Conservation (phyloP, 2,329 filamentous ascomycete genomes). For the Colletotrichum sp. region DNA sequence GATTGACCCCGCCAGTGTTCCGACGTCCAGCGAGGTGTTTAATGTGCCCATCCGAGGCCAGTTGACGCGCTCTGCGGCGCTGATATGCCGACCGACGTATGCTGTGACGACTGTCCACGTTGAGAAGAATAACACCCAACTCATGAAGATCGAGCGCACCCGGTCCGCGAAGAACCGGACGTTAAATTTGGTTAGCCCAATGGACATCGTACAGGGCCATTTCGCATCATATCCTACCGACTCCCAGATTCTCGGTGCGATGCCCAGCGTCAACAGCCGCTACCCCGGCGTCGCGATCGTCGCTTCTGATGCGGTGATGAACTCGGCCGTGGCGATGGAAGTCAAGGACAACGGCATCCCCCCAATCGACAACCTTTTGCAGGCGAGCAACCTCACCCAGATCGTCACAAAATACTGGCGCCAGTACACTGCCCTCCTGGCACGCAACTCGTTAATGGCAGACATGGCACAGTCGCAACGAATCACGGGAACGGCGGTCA, state of each 20-base stretch:
- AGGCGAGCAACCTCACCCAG: constrained; percentile 25
- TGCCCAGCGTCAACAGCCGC: constrained; percentile 13
- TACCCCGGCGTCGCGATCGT: constrained; percentile 30
- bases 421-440: constrained; percentile 38
- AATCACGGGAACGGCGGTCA: constrained; percentile 26
- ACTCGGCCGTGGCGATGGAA: constrained; percentile 33
- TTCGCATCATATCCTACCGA: constrained; percentile 25
- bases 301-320: constrained; percentile 36
- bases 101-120: constrained; percentile 26
- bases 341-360: constrained; percentile 24
- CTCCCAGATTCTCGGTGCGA: constrained; percentile 1
- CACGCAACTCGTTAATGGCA: constrained; percentile 32
- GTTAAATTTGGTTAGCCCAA: constrained; percentile 25
- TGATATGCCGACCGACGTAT: constrained; percentile 32
- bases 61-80: constrained; percentile 27
- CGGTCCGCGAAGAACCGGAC: neutral
- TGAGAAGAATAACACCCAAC: constrained; percentile 24
- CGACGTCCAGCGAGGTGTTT: neutral
- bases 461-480: constrained; percentile 1
- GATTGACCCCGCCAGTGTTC: constrained; percentile 16
- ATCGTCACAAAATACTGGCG: constrained; percentile 35
- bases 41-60: constrained; percentile 23
- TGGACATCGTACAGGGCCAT: constrained; percentile 29
- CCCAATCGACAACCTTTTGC: constrained; percentile 27
- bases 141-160: constrained; percentile 21